A percentile compares a stretch with the other conserved stretches of the same genome.
These are phyloP conservation scores for Pythium dissotocum DNA, from an alignment of 352 stramenopile genomes.

Conservation along the genomic window DNA sequence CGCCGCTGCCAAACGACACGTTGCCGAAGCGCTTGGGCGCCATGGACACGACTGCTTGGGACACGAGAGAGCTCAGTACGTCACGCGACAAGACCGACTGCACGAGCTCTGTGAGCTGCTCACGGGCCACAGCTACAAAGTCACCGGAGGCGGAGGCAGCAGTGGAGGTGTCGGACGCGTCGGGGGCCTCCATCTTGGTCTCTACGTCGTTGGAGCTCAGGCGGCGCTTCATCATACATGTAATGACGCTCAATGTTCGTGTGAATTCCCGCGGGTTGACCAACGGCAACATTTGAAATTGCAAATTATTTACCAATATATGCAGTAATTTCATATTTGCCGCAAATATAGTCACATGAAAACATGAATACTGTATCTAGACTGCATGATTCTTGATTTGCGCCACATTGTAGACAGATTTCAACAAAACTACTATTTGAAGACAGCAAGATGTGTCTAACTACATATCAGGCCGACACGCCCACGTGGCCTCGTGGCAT, in stretches of 20 bases:
- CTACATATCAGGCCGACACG: background rate
- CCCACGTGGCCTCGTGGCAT: conserved; percentile 29
- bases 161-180: background rate
- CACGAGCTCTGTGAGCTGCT: conserved; percentile 29
- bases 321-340: background rate
- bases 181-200: background rate
- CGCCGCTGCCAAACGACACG: conserved; percentile 46
- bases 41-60: conserved; percentile 20
- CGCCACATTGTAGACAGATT: background rate
- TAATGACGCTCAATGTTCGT: background rate
- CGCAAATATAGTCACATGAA: background rate
- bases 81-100: conserved; percentile 26
- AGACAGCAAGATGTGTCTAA: background rate
- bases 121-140: conserved; percentile 12
- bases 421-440: background rate
- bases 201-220: conserved; percentile 12
- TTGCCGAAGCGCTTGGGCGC: conserved; percentile 53
- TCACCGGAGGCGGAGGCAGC: background rate
- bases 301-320: conserved; percentile 6
- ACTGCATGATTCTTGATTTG: background rate
- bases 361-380: background rate
- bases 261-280: background rate
- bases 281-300: conserved; percentile 21
- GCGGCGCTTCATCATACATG: conserved; percentile 27
- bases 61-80: conserved; percentile 27